Base-by-base conservation (phyloP, 176 grass and related monocot genomes). In the Thinopyrum elongatum region DNA sequence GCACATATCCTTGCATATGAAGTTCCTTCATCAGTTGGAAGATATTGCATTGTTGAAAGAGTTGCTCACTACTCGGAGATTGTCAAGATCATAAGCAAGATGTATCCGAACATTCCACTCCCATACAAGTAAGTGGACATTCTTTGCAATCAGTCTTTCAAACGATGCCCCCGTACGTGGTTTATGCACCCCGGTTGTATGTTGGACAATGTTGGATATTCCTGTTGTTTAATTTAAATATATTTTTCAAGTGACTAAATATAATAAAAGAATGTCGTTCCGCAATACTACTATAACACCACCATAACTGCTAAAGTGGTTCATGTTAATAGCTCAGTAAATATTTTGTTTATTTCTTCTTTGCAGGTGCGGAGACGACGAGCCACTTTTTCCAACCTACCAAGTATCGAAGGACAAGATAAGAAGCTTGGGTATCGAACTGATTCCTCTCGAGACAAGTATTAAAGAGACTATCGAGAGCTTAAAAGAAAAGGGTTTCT, bases 381-480 rank as follows among this genome's bases (percentile, higher is more conserved):
- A 89, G 31, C 91, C 94, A 35, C 83, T 77, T 71, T 47, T 66
- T 0, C 77, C 91, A 71, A 82, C 74, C 2, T 95, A 91, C 67
- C 77, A 91, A 60, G 91, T 91, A 28, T 95, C 91, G 4, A 91
- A 55, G 91, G 89, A 95, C 44, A 91, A 85, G 70, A 84, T 87
- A 79, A 91, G 14, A 80, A 85, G 70, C 51, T 78, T 95, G 80
- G 94, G 91, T 2, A 22, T 90, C 0, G 74, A 93, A 22, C 83
- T 89, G 28, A 84, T 69, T 73, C 84, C 94, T 1, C 8, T 95
- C 2, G 74, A 90, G 47, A 81, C 26, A 0, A 86, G 33, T 42
- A 66, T 95, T 44, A 88, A 91, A 79, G 94, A 95, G 74, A 95
- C 94, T 9, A 81, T 93, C 4, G 84, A 91, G 11, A 91, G 94